Evolutionary conservation across 352 stramenopile genomes (phyloP), one percentile per base, ranked within the genome.

Genomic region (Phytophthora parvispora): DNA sequence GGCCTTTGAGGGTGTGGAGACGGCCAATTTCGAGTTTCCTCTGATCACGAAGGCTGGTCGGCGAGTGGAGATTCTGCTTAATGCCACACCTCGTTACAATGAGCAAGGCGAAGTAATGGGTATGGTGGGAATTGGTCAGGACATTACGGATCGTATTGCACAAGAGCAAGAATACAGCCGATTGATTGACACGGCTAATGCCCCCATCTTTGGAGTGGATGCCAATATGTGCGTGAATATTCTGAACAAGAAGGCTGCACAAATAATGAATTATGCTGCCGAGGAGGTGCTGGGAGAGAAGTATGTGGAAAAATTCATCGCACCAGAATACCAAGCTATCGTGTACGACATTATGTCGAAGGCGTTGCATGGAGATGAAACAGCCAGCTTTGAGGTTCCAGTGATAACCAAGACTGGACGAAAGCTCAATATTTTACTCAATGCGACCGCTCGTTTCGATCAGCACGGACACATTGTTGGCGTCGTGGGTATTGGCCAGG

Each of bases 21-120:
- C 84, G 9, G 80, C 78, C 0, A 94, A 94, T 71, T 97, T 98
- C 47, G 90, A 97, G 49, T 92, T 92, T 72, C 73, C 83, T 5
- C 60, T 92, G 28, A 82, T 88, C 48, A 82, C 74, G 1, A 86
- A 81, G 42, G 70, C 72, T 34, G 80, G 74, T 7, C 76, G 79
- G 24, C 65, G 70, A 13, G 70, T 78, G 6, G 70, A 73, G 50
- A 72, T 97, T 48, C 80, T 80, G 55, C 40, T 92, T 24, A 94
- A 93, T 38, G 85, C 88, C 8, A 96, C 86, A 18, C 81, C 85
- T 1, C 65, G 86, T 2, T 87, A 82, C 47, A 83, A 95, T 57
- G 80, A 91, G 28, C 71, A 89, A 48, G 78, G 82, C n/a, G 56
- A 80, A 32, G 80, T 95, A 49, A 84, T 95, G 62, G 90, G 89